Conservation (phyloP, 1,284 basidiomycete genomes). For the Cutaneotrichosporon cavernicola region DNA sequence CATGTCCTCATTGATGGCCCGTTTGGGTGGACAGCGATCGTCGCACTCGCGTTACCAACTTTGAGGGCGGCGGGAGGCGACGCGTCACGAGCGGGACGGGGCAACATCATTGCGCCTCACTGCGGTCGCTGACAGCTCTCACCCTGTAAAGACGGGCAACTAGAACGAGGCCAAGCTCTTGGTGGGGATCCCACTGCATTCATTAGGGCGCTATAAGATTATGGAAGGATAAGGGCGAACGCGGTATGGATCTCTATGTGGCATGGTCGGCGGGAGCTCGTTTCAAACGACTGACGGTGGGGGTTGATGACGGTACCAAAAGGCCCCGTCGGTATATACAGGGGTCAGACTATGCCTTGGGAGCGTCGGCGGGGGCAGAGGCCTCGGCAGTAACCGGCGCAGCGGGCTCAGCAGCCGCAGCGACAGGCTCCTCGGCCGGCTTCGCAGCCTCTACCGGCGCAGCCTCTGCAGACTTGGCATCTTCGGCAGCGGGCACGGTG, state of each 20-base stretch:
- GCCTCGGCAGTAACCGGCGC: background rate
- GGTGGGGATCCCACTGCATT: background rate
- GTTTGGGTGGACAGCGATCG: background rate
- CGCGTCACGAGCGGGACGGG: background rate
- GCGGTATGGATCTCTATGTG: background rate
- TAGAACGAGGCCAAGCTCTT: too few relatives aligned
- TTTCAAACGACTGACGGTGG: background rate
- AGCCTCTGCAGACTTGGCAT: background rate
- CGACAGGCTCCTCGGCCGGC: background rate
- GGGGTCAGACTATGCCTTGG: background rate
- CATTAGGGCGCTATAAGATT: background rate
- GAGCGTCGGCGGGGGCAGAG: background rate
- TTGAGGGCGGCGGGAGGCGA: background rate
- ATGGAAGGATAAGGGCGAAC: background rate
- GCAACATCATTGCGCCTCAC: too few relatives aligned
- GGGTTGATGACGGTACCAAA: background rate
- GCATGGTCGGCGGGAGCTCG: background rate
- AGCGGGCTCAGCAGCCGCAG: background rate
- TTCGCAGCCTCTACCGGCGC: background rate
- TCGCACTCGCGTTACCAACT: background rate
- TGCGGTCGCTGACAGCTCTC: background rate
- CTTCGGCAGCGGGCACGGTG: background rate
- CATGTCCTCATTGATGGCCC: background rate
- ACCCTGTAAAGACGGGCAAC: too few relatives aligned
- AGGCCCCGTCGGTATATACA: background rate